These are phyloP conservation scores for Kodamaea laetipori DNA, from an alignment of 805 yeast genomes.

Conservation along the genomic window DNA sequence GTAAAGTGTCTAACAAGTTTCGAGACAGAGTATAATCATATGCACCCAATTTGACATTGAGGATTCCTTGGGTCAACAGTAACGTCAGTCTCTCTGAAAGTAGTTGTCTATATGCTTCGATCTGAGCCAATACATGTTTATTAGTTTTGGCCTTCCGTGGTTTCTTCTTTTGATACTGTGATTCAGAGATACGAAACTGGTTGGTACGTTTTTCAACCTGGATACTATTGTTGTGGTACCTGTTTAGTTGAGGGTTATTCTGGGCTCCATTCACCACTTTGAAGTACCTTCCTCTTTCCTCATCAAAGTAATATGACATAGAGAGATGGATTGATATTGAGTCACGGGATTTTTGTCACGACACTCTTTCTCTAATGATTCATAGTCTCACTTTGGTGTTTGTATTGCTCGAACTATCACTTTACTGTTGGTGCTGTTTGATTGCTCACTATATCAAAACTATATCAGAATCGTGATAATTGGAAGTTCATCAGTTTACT, in stretches of 20 bases:
- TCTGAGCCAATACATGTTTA: neutral
- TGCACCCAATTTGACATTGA: slow-evolving; percentile 7
- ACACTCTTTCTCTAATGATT: too few species aligned
- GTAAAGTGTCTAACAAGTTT: slow-evolving; percentile 5
- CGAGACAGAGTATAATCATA: neutral
- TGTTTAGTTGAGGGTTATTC: slow-evolving; percentile 14
- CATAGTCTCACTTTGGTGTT: too few species aligned
- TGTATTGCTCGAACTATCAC: too few species aligned
- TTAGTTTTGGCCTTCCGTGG: neutral
- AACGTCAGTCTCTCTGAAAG: neutral
- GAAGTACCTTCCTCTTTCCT: slow-evolving; percentile 30
- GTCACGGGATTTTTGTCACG: neutral
- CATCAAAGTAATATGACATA: slow-evolving; percentile 27
- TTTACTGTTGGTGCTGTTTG: too few species aligned
- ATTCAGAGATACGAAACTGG: neutral
- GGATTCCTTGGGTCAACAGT: neutral
- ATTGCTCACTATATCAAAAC: too few species aligned
- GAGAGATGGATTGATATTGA: too few species aligned
- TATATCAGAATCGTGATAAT: too few species aligned
- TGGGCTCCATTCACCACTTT: slow-evolving; percentile 35
- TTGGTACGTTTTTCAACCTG: slow-evolving; percentile 24
- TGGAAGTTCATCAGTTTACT: too few species aligned
- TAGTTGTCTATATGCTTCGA: neutral
- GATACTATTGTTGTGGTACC: slow-evolving; percentile 33
- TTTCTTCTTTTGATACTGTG: slow-evolving; percentile 1